Evolutionary conservation across 352 stramenopile genomes (phyloP).

Genomic region (Phytophthora chlamydospora): DNA sequence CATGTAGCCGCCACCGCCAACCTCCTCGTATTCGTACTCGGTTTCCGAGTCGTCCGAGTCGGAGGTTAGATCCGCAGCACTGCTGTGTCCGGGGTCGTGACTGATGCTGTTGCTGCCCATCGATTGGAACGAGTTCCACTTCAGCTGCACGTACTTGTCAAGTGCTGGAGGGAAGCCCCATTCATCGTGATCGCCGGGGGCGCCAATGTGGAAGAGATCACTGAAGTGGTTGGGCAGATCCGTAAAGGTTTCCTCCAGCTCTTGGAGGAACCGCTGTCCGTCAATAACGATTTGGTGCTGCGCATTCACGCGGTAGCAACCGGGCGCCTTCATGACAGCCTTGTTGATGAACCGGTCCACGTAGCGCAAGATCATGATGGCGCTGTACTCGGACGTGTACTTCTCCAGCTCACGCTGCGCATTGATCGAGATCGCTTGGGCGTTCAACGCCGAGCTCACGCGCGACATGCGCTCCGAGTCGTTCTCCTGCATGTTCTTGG

Average conservation of each 20-base stretch:
- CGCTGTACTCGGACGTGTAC: constrained; percentile 74
- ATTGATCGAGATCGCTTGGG: constrained; percentile 69
- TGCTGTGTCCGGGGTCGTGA: constrained; percentile 23
- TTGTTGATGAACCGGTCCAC: constrained; percentile 83
- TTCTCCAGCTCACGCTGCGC: constrained; percentile 74
- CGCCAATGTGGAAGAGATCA: constrained; percentile 49
- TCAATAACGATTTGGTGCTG: constrained; percentile 69
- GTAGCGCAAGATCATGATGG: constrained; percentile 84
- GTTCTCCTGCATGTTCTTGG: constrained; percentile 46
- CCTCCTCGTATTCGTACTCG: constrained; percentile 63
- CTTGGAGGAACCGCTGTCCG: constrained; percentile 64
- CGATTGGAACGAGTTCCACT: constrained; percentile 77
- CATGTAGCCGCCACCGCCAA: constrained; percentile 55
- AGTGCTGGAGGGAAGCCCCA: constrained; percentile 66
- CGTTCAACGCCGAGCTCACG: constrained; percentile 64
- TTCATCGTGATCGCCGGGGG: constrained; percentile 40
- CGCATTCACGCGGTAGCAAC: constrained; percentile 68
- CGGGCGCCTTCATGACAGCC: constrained; percentile 66
- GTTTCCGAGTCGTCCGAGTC: constrained; percentile 67
- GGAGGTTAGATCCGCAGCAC: constrained; percentile 33
- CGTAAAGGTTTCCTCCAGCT: constrained; percentile 69
- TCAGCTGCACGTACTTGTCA: constrained; percentile 79
- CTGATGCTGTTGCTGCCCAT: constrained; percentile 20
- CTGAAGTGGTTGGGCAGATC: constrained; percentile 64
- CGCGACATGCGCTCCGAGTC: constrained; percentile 62